Base-by-base conservation (phyloP, 768 basidiomycete genomes). In the Panaeolus papilionaceus region DNA sequence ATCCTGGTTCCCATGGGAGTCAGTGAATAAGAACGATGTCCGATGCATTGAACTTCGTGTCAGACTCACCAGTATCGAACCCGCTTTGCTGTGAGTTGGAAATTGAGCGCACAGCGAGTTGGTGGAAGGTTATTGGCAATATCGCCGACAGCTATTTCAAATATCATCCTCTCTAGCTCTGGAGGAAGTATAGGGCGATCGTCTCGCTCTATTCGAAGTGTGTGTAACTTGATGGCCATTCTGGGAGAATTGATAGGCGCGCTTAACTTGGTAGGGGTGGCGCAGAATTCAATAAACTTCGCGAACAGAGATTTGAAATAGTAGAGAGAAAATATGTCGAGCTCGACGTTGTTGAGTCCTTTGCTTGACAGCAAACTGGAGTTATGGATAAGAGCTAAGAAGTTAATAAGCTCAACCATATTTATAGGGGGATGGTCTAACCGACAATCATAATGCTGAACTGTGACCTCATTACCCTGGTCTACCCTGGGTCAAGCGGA, bases 131-230 rank as follows among this genome's bases (percentile, higher is more conserved):
- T 33, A 12, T 37, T 58, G 26, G 28, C 9, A 18, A 58, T 58
- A 28, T 58, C 54, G 3, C 16, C 54, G 16, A 58, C 54, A 4
- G 54, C 54, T 33, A 58, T 58, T n/a, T 58, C 54, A n/a, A 58
- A 58, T 11, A 58, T 58, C 26, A 58, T 33, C 14, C 54, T 58
- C 54, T 58, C 54, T 11, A 58, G 54, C 54, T 58, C 54, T 7
- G 28, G 54, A 16, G 54, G 54, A 4, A 58, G 54, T 37, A 14
- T 37, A 14, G 54, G 54, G 2, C 33, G 54, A 11, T 12, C 12
- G 12, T 58, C 54, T 16, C 10, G 26, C 28, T 58, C 54, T 11
- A 33, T 28, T 33, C 9, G 54, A 23, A 1, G 26, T 33, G 54
- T 33, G 54, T 58, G 28, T 33, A 18, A 51, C 23, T 58, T 28